Percentiles rank a stretch among this genome's conserved stretches.
Evolutionary conservation across 495 filamentous ascomycete genomes (phyloP).

Genomic region (Daldinia vernicosa): DNA sequence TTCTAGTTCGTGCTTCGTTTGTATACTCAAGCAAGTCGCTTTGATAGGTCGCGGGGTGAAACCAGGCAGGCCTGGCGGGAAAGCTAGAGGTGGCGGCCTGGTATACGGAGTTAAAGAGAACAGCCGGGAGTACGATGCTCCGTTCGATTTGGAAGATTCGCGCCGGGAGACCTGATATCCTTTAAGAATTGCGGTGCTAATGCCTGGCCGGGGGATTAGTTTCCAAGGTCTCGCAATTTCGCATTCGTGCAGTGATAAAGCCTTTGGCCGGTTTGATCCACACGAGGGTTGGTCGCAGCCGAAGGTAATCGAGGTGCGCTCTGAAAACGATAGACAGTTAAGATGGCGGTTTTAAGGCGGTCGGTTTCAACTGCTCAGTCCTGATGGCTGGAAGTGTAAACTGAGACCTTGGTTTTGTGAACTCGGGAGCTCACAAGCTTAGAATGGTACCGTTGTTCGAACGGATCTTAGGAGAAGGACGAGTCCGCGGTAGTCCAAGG

Average conservation of each 20-base stretch:
- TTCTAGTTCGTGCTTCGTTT: slow-evolving; percentile 22
- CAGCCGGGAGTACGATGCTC: slow-evolving; percentile 14
- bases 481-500: slow-evolving; percentile 20
- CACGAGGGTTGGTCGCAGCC: slow-evolving; percentile 4
- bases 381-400: background rate
- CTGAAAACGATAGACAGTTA: background rate
- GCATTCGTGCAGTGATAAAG: slow-evolving; percentile 17
- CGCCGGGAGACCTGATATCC: slow-evolving; percentile 14
- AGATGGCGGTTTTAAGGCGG: slow-evolving; percentile 12
- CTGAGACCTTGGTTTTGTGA: slow-evolving; percentile 3
- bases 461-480: slow-evolving; percentile 6
- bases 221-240: slow-evolving; percentile 16
- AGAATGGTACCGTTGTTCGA: slow-evolving; percentile 16
- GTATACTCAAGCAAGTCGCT: slow-evolving; percentile 7
- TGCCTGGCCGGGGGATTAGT: slow-evolving; percentile 22
- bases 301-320: slow-evolving; percentile 9
- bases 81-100: slow-evolving; percentile 5
- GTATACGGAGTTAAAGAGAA: background rate
- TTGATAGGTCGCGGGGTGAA: slow-evolving; percentile 3
- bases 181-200: slow-evolving; percentile 12
- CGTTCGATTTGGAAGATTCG: slow-evolving; percentile 14
- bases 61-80: slow-evolving; percentile 19
- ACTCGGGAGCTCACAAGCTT: slow-evolving; percentile 6
- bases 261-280: slow-evolving; percentile 12
- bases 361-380: background rate